Percentiles rank a stretch among this genome's conserved stretches.
phyloP scores from a whole-genome alignment of 2,329 filamentous ascomycete species.

The Calonectria leucothoes region DNA sequence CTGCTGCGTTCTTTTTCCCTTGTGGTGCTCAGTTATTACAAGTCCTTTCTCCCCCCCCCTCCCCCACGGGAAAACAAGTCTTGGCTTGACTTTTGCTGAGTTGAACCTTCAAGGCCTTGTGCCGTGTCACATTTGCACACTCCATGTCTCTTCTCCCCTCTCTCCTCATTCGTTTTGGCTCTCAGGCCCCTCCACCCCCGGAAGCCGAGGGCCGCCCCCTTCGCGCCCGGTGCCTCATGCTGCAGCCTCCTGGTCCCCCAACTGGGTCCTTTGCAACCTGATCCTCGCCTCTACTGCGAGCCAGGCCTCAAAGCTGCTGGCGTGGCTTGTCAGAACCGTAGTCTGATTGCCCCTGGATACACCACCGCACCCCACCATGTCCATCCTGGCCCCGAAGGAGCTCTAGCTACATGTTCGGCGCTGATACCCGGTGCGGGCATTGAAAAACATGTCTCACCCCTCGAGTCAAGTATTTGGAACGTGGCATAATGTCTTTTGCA shows the following conservation, averaged over 20 bases:
- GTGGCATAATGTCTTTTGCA: slow-evolving; percentile 13
- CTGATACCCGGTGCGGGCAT: neutral
- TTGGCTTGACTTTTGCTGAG: neutral
- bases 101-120: slow-evolving; percentile 3
- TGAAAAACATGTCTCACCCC: neutral
- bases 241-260: neutral
- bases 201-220: slow-evolving; percentile 35
- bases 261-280: neutral
- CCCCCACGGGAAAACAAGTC: neutral
- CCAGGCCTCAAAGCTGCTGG: neutral
- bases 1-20: slow-evolving; percentile 1
- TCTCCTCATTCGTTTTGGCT: slow-evolving; percentile 10
- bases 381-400: neutral
- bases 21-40: neutral
- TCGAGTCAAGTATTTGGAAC: neutral
- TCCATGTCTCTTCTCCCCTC: slow-evolving; percentile 23
- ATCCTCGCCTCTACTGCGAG: slow-evolving; percentile 1
- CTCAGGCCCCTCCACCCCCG: slow-evolving; percentile 20
- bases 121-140: slow-evolving; percentile 8
- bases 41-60: neutral
- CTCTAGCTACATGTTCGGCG: neutral
- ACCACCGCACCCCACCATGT: neutral
- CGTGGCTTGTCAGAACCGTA: slow-evolving; percentile 6
- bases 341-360: slow-evolving; percentile 8
- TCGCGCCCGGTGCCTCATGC: neutral